phyloP scores from a whole-genome alignment of 768 basidiomycete genomes.

The Auriscalpium vulgare region DNA sequence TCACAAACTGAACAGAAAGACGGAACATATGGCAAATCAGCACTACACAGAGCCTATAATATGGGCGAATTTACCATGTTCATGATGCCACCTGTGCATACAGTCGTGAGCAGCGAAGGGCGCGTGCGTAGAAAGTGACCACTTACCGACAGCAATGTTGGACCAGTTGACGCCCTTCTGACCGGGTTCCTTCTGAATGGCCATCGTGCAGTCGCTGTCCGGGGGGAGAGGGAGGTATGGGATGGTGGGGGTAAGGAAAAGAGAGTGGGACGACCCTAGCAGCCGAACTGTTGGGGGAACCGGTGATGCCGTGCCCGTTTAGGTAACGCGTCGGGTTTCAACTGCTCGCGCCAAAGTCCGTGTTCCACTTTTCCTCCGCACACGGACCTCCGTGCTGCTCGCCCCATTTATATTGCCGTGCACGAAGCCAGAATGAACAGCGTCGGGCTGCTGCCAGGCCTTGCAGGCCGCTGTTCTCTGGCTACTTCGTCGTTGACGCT shows the following conservation, averaged over 20 bases:
- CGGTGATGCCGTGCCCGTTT: neutral
- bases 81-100: slow-evolving; percentile 79
- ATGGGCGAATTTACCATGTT: slow-evolving; percentile 69
- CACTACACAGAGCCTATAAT: neutral
- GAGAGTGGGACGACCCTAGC: slow-evolving; percentile 4
- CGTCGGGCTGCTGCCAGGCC: no score
- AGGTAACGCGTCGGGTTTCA: neutral
- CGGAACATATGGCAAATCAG: no score
- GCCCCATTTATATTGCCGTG: no score
- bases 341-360: neutral
- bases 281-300: slow-evolving; percentile 1
- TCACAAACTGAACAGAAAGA: no score
- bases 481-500: no score
- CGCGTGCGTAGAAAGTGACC: neutral
- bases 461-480: no score
- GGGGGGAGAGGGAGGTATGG: slow-evolving; percentile 14
- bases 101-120: neutral
- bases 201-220: slow-evolving; percentile 39
- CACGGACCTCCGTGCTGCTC: no score
- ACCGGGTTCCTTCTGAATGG: slow-evolving; percentile 78
- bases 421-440: no score
- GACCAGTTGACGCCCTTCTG: slow-evolving; percentile 91
- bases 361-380: no score
- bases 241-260: slow-evolving; percentile 5
- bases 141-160: slow-evolving; percentile 89